Base-by-base conservation (phyloP, 257 asterid species). In the Buddleja alternifolia region DNA sequence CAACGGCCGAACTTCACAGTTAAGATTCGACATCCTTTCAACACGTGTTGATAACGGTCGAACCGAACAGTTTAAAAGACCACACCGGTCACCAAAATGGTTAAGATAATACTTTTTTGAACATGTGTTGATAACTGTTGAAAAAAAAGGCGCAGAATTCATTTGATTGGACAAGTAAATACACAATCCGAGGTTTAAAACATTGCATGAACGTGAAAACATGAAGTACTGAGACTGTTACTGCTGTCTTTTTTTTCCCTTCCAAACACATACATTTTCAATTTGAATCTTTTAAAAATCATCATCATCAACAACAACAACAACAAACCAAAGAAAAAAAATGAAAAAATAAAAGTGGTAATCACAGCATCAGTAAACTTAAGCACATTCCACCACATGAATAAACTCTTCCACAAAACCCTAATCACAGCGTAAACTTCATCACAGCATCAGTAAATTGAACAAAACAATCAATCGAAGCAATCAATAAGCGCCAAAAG, bases 381-480 rank as follows among this genome's bases (percentile, higher is more conserved):
- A 12, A 17, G 19, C 41, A 47, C 65, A 71, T 65, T 17, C 29
- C 47, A 25, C 62, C 51, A 21, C 36, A 65, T 39, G 32, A 40
- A 11, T 50, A 70, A 25, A 47, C 48, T 32, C 60, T 48, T 42
- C 45, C 15, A 64, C 10, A 39, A 66, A 78, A 37, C 34, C 73
- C 75, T 68, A 48, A 72, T 60, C 64, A 53, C 14, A 44, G 32
- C 11, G 34, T 44, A 65, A 17, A 19, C 20, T 21, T 65, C 17
- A 69, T 63, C 42, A 37, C 44, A 48, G 37, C 55, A 57, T 40
- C 64, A 58, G 51, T 23, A 47, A 40, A 16, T 29, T 42, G 16
- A 34, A 46, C 64, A 3, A 3, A 70, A 1, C 8, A 21, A 4
- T 15, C 25, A 60, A 57, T 44, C 36, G 66, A 51, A 55, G 69